Percentiles rank a stretch among this genome's conserved stretches.
Evolutionary conservation across 768 basidiomycete genomes (phyloP).

Genomic region (Phaffia australis): DNA sequence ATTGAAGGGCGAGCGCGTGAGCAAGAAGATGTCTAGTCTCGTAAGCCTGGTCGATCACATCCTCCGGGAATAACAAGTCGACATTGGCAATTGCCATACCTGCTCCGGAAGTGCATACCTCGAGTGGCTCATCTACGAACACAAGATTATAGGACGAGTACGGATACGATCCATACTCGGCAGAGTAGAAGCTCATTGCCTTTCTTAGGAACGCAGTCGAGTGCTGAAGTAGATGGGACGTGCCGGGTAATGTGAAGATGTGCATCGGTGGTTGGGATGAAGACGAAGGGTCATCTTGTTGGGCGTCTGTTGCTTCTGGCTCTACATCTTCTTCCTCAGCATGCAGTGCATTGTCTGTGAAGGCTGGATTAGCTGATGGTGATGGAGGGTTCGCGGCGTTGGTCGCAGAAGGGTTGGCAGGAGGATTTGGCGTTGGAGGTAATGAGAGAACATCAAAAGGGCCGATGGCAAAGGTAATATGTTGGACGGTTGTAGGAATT

Average conservation of each 20-base stretch:
- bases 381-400: background rate
- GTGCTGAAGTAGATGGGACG: conserved; percentile 57
- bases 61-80: conserved; percentile 74
- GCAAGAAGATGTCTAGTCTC: conserved; percentile 76
- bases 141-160: conserved; percentile 84
- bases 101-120: conserved; percentile 71
- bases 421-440: conserved; percentile 50
- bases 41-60: conserved; percentile 83
- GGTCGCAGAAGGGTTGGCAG: background rate
- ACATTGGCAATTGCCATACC: conserved; percentile 66
- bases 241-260: conserved; percentile 85
- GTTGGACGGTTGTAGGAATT: conserved; percentile 83
- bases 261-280: conserved; percentile 48
- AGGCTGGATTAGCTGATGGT: background rate
- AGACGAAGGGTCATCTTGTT: conserved; percentile 11
- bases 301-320: conserved; percentile 25
- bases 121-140: conserved; percentile 79
- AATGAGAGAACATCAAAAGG: conserved; percentile 56
- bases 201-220: conserved; percentile 68
- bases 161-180: conserved; percentile 90
- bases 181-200: conserved; percentile 84
- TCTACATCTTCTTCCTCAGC: conserved; percentile 44
- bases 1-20: conserved; percentile 86
- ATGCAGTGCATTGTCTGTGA: conserved; percentile 41
- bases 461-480: conserved; percentile 89